A percentile compares a stretch with the other conserved stretches of the same genome.
Conservation (phyloP, 257 asterid genomes). For the Forsythia viridissima region DNA sequence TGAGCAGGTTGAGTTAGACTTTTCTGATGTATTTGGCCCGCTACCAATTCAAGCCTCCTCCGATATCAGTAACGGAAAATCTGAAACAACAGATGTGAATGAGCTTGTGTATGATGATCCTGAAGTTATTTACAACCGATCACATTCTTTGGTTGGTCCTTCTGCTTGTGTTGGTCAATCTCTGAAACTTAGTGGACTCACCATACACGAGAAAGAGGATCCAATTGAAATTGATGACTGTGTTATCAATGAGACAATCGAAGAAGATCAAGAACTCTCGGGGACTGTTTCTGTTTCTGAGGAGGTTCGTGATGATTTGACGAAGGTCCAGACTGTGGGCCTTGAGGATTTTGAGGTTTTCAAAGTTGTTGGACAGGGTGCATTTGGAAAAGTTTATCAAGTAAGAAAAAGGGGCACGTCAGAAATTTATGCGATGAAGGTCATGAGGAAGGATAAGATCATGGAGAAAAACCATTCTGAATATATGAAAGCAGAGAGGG, state of each 20-base stretch:
- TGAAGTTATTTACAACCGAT: constrained; percentile 54
- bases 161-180: constrained; percentile 50
- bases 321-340: constrained; percentile 37
- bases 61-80: constrained; percentile 32
- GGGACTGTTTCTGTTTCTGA: constrained; percentile 28
- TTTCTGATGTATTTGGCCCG: constrained; percentile 56
- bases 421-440: constrained; percentile 80
- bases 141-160: constrained; percentile 74
- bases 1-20: constrained; percentile 48
- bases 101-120: constrained; percentile 66
- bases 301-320: constrained; percentile 18
- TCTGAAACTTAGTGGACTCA: constrained; percentile 51
- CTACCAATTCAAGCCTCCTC: constrained; percentile 35
- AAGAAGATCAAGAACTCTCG: constrained; percentile 37
- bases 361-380: constrained; percentile 77
- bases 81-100: constrained; percentile 29
- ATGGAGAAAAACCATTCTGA: constrained; percentile 68
- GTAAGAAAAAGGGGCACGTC: constrained; percentile 55
- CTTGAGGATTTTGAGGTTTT: constrained; percentile 62
- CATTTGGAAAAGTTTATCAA: constrained; percentile 73
- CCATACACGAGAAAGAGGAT: constrained; percentile 57
- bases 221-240: constrained; percentile 39
- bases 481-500: constrained; percentile 68
- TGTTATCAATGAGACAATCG: constrained; percentile 28
- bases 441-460: constrained; percentile 74